Evolutionary conservation across 768 basidiomycete genomes (phyloP), one percentile per base, ranked within the genome.

Genomic region (Amanita rimosa): DNA sequence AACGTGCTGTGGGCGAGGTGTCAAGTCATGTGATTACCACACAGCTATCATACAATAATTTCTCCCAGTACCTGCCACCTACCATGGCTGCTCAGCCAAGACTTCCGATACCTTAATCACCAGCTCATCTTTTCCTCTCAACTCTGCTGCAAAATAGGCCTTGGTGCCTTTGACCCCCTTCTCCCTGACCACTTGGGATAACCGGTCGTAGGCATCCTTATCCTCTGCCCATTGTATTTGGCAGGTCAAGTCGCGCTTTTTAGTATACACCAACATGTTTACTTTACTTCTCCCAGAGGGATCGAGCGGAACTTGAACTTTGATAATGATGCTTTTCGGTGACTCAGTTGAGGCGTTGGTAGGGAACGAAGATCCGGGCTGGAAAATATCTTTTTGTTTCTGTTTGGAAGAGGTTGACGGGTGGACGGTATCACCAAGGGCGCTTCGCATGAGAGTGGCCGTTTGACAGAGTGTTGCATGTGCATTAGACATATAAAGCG

Each of bases 221-320:
- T 57, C 60, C 49, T 66, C 69, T 3, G 31, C 41, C 11, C 67
- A 59, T 13, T 57, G 21, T 17, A 78, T 60, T 2, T 58, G 53
- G 53, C 78, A 79, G 4, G 72, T 64, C 33, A 82, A 72, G 48
- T 78, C 69, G 7, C 74, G 64, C 54, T 74, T 78, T 60, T 73
- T 73, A 42, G 68, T 73, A 53, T 79, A 81, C 22, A 80, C 65
- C 29, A 71, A 54, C 17, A 76, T 51, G 48, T 62, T 52, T 2
- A 57, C 67, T 14, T 43, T 46, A 21, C 14, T 49, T 27, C 29
- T 4, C 40, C 52, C 35, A 50, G 11, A 1, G 49, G n/a, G 44
- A 34, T 48, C 51, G 40, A 62, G 61, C 0, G 76, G 72, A 0
- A 75, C 62, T 54, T 81, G 78, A 0, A 78, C 64, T 59, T 81